Percentiles rank a stretch among this genome's conserved stretches.
These are phyloP conservation scores for Fusarium sambucinum DNA, from an alignment of 2,329 filamentous ascomycete genomes.

Conservation along the genomic window DNA sequence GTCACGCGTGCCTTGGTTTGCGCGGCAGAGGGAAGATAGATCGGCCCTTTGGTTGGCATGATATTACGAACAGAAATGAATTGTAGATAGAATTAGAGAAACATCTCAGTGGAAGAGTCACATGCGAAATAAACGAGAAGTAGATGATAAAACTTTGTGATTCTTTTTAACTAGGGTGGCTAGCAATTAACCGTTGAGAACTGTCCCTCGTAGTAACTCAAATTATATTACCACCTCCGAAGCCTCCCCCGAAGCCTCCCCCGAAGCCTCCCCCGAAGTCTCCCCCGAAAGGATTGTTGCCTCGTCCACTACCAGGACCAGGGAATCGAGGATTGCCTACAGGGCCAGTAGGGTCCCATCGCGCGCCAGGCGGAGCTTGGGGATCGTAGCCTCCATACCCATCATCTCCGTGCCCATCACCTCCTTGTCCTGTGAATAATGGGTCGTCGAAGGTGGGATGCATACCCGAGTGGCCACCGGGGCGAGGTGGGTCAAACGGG, in stretches of 20 bases:
- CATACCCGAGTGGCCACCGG: slow-evolving; percentile 82
- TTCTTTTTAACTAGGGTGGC: slow-evolving; percentile 12
- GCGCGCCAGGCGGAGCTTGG: slow-evolving; percentile 85
- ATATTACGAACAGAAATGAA: slow-evolving; percentile 41
- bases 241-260: slow-evolving; percentile 43
- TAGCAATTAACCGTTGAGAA: not conserved
- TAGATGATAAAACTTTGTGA: slow-evolving; percentile 5
- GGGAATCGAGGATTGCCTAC: slow-evolving; percentile 65
- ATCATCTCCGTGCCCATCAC: slow-evolving; percentile 53
- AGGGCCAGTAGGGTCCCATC: slow-evolving; percentile 89
- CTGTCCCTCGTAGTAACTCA: not conserved
- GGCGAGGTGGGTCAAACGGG: slow-evolving; percentile 52
- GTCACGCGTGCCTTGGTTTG: not conserved
- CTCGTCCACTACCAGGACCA: slow-evolving; percentile 57
- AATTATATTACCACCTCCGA: slow-evolving; percentile 47
- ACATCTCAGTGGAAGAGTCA: slow-evolving; percentile 4
- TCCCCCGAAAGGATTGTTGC: slow-evolving; percentile 56
- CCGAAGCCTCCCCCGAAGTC: slow-evolving; percentile 52
- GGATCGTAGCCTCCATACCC: slow-evolving; percentile 63
- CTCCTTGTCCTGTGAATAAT: slow-evolving; percentile 70
- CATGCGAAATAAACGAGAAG: slow-evolving; percentile 3
- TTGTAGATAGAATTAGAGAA: slow-evolving; percentile 43
- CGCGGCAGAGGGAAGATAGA: slow-evolving; percentile 24
- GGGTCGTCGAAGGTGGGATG: slow-evolving; percentile 96
- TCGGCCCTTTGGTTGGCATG: slow-evolving; percentile 17